These are phyloP conservation scores for Ceratocystis diversiconidia DNA, from an alignment of 2,329 filamentous ascomycete genomes.

Conservation along the genomic window DNA sequence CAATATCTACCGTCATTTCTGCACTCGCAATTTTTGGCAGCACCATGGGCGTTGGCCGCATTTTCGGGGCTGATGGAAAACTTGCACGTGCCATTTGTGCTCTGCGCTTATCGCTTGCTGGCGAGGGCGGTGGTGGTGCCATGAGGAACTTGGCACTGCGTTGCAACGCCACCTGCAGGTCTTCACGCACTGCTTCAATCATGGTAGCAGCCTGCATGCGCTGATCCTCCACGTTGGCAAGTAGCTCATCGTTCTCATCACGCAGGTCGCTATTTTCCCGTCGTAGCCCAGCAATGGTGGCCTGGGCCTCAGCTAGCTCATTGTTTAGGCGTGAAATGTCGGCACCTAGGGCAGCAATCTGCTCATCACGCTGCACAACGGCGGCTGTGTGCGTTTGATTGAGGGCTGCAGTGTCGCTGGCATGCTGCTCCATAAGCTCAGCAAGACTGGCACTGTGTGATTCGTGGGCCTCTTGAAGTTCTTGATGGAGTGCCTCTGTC, in stretches of 20 bases:
- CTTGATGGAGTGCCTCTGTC: conserved; percentile 27
- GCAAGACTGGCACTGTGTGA: conserved; percentile 25
- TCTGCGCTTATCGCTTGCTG: background rate
- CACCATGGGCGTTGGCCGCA: background rate
- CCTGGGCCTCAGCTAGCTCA: conserved; percentile 11
- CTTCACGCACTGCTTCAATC: conserved; percentile 15
- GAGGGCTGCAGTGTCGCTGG: background rate
- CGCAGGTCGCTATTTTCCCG: conserved; percentile 12
- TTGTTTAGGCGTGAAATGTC: conserved; percentile 12
- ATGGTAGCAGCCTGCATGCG: conserved; percentile 14
- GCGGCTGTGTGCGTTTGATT: background rate
- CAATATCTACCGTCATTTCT: background rate
- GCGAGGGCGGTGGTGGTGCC: conserved; percentile 1
- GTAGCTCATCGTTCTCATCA: conserved; percentile 8
- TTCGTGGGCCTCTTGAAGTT: conserved; percentile 29
- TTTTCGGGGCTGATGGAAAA: background rate
- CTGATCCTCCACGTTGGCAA: conserved; percentile 10
- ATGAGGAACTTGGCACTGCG: conserved; percentile 11
- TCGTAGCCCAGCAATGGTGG: conserved; percentile 8
- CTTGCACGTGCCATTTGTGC: background rate
- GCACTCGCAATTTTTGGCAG: background rate
- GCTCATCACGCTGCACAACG: conserved; percentile 3
- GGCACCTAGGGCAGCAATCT: conserved; percentile 9
- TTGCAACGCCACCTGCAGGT: conserved; percentile 11
- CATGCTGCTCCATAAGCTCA: conserved; percentile 11